A percentile compares a stretch with the other conserved stretches of the same genome.
phyloP scores from a whole-genome alignment of 2,329 filamentous ascomycete genomes.

The Metarhizium humberi region DNA sequence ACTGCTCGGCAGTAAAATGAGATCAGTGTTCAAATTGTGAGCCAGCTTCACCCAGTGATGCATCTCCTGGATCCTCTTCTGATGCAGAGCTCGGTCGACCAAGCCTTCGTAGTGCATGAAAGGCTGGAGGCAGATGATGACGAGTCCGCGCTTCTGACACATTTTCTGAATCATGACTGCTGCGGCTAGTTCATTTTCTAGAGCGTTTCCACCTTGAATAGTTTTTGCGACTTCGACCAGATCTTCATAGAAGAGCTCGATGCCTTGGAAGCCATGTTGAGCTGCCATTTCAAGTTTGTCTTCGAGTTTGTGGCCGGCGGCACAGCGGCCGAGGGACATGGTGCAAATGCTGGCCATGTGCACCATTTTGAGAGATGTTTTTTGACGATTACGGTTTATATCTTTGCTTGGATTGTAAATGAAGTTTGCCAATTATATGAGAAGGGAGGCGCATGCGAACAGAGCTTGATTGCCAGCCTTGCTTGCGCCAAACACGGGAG shows the following conservation, averaged over 20 bases:
- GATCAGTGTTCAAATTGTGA: constrained; percentile 54
- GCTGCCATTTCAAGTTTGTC: constrained; percentile 61
- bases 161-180: constrained; percentile 47
- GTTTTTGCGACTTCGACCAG: constrained; percentile 49
- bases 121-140: constrained; percentile 60
- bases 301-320: constrained; percentile 55
- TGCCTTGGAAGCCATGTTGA: constrained; percentile 54
- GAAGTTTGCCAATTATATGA: neutral
- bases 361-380: neutral
- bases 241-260: constrained; percentile 75
- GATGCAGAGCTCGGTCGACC: constrained; percentile 49
- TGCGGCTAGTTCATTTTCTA: constrained; percentile 42
- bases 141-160: constrained; percentile 44
- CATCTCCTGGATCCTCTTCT: constrained; percentile 50
- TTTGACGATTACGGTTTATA: neutral
- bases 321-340: constrained; percentile 65
- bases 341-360: constrained; percentile 58
- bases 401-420: neutral
- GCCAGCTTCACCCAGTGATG: constrained; percentile 61
- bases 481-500: too few species aligned
- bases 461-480: too few species aligned
- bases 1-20: constrained; percentile 66
- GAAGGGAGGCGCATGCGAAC: too few species aligned
- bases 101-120: constrained; percentile 74
- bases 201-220: constrained; percentile 28